Evolutionary conservation across 345 rosid genomes (phyloP), one percentile per base, ranked within the genome.

Genomic region (Aquilaria malaccensis): DNA sequence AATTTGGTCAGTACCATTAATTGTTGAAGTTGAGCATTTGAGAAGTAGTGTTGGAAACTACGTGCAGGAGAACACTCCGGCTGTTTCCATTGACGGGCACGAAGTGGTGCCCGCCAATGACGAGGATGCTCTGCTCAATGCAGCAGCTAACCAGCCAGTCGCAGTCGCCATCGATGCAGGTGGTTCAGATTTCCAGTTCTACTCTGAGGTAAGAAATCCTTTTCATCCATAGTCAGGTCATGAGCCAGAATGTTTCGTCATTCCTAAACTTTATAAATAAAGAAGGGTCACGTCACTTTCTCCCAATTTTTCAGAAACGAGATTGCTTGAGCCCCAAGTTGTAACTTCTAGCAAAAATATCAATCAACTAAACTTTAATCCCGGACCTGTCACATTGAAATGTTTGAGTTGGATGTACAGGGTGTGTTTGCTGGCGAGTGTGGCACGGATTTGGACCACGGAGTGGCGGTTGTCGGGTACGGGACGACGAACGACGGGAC

Each of bases 121-220:
- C 6, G 92, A 85, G 67, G 77, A 70, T 63, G 87, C 89, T 31
- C 75, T 85, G 51, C 87, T 75, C 33, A 81, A 80, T 71, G 87
- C 83, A 45, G 87, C 54, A 12, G 87, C 87, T 15, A 70, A 88
- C 67, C 89, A 88, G 63, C 91, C 87, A 10, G 76, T 83, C 10
- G 74, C 89, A 2, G 92, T 88, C 6, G 96, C 96, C 51, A 83
- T 88, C 7, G 96, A 88, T 22, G 83, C 87, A 32, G 89, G 85
- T 11, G 75, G 89, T 66, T 76, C 84, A 6, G 91, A 88, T 68
- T 85, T 88, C 64, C 89, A 88, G 75, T 80, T 88, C 78, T 88
- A 88, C 80, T 85, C 89, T 7, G 89, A 88, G 91, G 91, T 83
- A 71, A 68, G 1, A 0, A 15, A 32, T 22, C 50, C 15, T 7